phyloP scores from a whole-genome alignment of 495 filamentous ascomycete genomes.

The Daldinia decipiens region DNA sequence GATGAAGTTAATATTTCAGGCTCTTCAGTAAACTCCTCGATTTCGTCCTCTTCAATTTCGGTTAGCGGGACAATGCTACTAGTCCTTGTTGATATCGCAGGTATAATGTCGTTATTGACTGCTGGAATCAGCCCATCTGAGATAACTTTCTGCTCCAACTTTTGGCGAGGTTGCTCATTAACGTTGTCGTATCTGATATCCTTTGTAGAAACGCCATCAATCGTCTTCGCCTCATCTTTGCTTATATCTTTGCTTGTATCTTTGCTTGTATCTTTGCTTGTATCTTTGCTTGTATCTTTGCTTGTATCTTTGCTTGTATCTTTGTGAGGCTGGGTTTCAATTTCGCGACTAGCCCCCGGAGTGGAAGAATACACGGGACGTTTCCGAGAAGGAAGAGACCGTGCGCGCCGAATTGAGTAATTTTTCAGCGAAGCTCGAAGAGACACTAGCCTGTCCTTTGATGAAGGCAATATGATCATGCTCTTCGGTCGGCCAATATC shows the following conservation, averaged over 20 bases:
- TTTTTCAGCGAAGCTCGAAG: slow-evolving; percentile 13
- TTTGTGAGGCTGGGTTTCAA: slow-evolving; percentile 4
- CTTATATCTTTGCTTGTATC: neutral
- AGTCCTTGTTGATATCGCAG: slow-evolving; percentile 28
- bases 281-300: neutral
- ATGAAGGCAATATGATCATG: slow-evolving; percentile 40
- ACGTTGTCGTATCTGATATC: slow-evolving; percentile 2
- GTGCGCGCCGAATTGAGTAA: slow-evolving; percentile 32
- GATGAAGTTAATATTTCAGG: slow-evolving; percentile 65
- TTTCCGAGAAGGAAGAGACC: slow-evolving; percentile 54
- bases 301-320: slow-evolving; percentile 6
- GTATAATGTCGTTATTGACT: slow-evolving; percentile 21
- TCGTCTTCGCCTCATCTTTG: slow-evolving; percentile 11
- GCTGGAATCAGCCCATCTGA: slow-evolving; percentile 30
- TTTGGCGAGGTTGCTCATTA: slow-evolving; percentile 1
- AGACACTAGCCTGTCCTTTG: slow-evolving; percentile 1
- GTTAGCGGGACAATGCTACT: slow-evolving; percentile 4
- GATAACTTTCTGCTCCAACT: slow-evolving; percentile 6
- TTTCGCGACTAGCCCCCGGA: slow-evolving; percentile 44
- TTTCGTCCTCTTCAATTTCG: slow-evolving; percentile 51
- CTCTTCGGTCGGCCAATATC: slow-evolving; percentile 65
- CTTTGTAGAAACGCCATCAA: slow-evolving; percentile 1
- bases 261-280: neutral
- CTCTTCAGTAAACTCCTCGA: slow-evolving; percentile 61
- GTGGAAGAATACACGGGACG: slow-evolving; percentile 67